Evolutionary conservation across 495 filamentous ascomycete species (phyloP), one percentile per base, ranked within the genome.

Genomic region (Penicillium argentinense): DNA sequence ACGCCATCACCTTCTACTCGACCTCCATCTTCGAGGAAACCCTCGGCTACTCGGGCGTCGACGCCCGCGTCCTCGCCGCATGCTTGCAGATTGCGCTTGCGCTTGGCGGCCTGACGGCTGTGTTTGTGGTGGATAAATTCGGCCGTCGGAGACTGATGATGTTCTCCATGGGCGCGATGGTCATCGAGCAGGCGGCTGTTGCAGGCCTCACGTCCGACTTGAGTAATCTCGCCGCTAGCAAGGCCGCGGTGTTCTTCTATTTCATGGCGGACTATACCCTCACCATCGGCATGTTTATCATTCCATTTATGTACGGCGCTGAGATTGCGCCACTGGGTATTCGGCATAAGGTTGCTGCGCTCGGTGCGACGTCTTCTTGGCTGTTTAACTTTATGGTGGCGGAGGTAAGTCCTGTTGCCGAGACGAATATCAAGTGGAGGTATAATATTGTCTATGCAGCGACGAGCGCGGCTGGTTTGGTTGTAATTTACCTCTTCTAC

Each of bases 191-290:
- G 75, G 72, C 78, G 17, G 72, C 83, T 28, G 68, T 86, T 4
- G 73, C 78, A 19, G 56, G 56, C n/a, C 23, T 51, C 3, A 45
- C 37, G 9, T 56, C 47, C 2, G 74, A 65, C 18, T 56, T 68
- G 40, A 57, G 27, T 5, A 48, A 54, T 17, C 21, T 41, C 13
- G 33, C 34, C 18, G 25, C 52, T 55, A 64, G 76, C 23, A 64
- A 51, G 4, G 57, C 61, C 9, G 56, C 60, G 1, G 58, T 70
- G 12, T 62, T 76, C 29, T 79, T 85, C 53, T 62, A 80, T 21
- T 86, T 86, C 60, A 53, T 80, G 17, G 84, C 80, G 64, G 77
- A 78, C 46, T 77, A 74, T 3, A 84, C 83, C 62, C 84, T 84
- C 53, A 79, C 80, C 0, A 62, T 84, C 36, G 82, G 81, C 28